Evolutionary conservation across 208 protist species (phyloP).

Genomic region (Leishmania amazonensis): DNA sequence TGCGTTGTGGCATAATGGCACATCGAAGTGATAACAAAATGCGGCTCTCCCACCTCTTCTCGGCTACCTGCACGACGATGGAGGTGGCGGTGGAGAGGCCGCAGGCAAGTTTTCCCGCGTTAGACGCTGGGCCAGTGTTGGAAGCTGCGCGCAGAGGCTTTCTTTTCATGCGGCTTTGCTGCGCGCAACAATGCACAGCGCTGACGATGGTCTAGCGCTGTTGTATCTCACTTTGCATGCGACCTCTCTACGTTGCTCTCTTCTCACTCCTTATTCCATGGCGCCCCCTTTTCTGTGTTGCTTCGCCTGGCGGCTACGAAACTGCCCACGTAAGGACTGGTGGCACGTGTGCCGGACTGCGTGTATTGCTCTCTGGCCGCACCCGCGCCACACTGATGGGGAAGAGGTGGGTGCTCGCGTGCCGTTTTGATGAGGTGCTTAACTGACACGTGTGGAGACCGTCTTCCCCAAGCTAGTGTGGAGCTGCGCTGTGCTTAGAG

Average conservation of each 20-base stretch:
- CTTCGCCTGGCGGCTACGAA: neutral
- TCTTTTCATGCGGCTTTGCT: neutral
- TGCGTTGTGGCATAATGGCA: no score
- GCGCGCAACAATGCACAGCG: neutral
- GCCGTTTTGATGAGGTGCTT: neutral
- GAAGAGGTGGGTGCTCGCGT: neutral
- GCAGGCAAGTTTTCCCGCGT: neutral
- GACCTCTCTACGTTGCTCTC: neutral
- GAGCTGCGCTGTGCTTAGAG: neutral
- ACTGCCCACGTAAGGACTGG: neutral
- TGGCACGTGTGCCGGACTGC: neutral
- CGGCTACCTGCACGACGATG: neutral
- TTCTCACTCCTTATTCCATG: neutral
- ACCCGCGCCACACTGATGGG: neutral
- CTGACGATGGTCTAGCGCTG: neutral
- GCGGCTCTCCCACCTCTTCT: neutral
- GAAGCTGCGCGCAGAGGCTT: neutral
- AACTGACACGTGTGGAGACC: neutral
- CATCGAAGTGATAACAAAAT: neutral
- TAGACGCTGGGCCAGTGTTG: neutral
- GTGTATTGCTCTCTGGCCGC: neutral
- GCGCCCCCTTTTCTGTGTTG: conserved; percentile 1
- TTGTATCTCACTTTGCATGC: neutral
- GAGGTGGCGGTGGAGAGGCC: neutral
- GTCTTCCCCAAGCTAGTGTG: neutral